phyloP scores from a whole-genome alignment of 2,329 filamentous ascomycete species.

The Pseudogymnoascus verrucosus region DNA sequence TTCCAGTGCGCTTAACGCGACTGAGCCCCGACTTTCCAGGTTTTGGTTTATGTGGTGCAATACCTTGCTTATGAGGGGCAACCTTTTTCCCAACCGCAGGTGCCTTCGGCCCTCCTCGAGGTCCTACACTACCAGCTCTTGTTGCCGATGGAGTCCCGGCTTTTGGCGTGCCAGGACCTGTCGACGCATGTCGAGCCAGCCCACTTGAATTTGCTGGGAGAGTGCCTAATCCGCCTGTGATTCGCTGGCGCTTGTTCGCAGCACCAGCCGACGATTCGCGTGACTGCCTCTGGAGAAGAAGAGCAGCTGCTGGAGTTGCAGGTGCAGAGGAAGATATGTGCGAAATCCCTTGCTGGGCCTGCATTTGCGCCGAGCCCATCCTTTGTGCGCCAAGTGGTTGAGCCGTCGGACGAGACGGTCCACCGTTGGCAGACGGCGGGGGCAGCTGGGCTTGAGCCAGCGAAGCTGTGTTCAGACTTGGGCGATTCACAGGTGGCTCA shows the following conservation, averaged over 20 bases:
- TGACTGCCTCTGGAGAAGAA: slow-evolving; percentile 49
- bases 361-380: slow-evolving; percentile 10
- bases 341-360: slow-evolving; percentile 18
- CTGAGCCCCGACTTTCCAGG: slow-evolving; percentile 50
- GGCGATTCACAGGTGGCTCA: slow-evolving; percentile 28
- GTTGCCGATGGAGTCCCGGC: slow-evolving; percentile 28
- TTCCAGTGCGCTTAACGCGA: slow-evolving; percentile 46
- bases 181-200: slow-evolving; percentile 53
- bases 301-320: slow-evolving; percentile 51
- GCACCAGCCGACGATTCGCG: slow-evolving; percentile 53
- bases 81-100: slow-evolving; percentile 30
- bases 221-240: slow-evolving; percentile 35
- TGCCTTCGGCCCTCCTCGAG: slow-evolving; percentile 35
- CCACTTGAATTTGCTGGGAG: slow-evolving; percentile 46
- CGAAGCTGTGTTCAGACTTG: slow-evolving; percentile 15
- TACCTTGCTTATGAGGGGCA: slow-evolving; percentile 26
- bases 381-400: slow-evolving; percentile 17
- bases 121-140: slow-evolving; percentile 52
- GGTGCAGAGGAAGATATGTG: slow-evolving; percentile 42
- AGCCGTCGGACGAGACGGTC: slow-evolving; percentile 21
- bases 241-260: slow-evolving; percentile 45
- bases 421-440: slow-evolving; percentile 17
- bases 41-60: slow-evolving; percentile 22
- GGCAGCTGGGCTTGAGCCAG: slow-evolving; percentile 21
- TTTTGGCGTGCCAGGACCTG: slow-evolving; percentile 56